phyloP scores from a whole-genome alignment of 768 basidiomycete species.

The Suillus cothurnatus region DNA sequence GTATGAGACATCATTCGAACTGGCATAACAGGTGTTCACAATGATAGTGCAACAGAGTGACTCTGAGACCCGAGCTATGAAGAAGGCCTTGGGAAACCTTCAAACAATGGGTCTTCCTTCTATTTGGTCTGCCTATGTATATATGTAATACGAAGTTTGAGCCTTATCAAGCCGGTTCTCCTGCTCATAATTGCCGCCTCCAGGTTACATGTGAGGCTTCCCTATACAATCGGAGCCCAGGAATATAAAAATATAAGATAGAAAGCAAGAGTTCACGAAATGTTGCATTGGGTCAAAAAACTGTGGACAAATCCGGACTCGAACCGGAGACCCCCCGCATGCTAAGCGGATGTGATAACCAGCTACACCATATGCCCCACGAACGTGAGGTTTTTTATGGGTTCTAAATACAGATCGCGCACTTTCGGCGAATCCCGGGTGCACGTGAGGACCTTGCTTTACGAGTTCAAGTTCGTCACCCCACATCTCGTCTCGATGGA shows the following conservation, averaged over 20 bases:
- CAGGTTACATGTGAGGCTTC: no score
- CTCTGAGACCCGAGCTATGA: neutral
- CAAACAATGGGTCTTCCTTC: neutral
- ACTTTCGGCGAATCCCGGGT: neutral
- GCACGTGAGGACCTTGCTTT: neutral
- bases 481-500: neutral
- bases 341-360: constrained; percentile 45
- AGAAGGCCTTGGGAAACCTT: no score
- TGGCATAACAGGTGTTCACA: neutral
- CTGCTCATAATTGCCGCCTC: neutral
- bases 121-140: neutral
- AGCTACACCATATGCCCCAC: constrained; percentile 42
- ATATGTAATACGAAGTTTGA: no score
- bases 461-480: neutral
- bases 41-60: neutral
- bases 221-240: no score
- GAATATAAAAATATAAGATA: no score
- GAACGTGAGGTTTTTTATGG: no score
- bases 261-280: neutral
- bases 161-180: neutral
- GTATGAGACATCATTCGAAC: neutral
- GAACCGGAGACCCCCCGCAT: constrained; percentile 44
- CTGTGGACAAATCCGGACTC: constrained; percentile 41
- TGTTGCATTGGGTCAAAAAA: constrained; percentile 20
- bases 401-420: no score